Evolutionary conservation across 305 asterid genomes (phyloP), one percentile per base, ranked within the genome.

Genomic region (Solanum hybrid): DNA sequence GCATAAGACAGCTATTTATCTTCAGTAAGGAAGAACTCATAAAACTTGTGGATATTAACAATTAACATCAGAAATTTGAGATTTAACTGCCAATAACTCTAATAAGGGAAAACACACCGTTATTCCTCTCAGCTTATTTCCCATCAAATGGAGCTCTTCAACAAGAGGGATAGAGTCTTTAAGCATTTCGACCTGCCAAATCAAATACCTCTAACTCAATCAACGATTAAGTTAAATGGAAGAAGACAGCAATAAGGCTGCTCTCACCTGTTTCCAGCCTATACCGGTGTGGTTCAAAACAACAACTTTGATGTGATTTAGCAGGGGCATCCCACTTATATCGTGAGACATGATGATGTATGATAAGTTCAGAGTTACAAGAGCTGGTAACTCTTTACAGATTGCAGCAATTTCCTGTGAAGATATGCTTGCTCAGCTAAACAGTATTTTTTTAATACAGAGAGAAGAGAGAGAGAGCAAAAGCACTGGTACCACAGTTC

Each of bases 131-230:
- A 96, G 60, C 40, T 94, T 91, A 91, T 97, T 97, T 91, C 98
- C 99, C 93, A 93, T 93, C 90, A 96, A 95, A 95, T 97, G 99
- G 92, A 97, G 93, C 95, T 97, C 99, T 92, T 96, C 97, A 78
- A 95, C 40, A 66, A 89, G 86, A 32, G 96, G 97, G 87, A 95
- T 91, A 73, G 96, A 93, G 89, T 92, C 94, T 91, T 95, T 96
- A 85, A 97, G 98, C 89, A 90, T 90, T 90, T 96, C 99, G 88
- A 97, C 94, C 99, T 97, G 94, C 90, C 88, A 92, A 88, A 89
- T 69, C 84, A 72, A 85, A 87, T n/a, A 22, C 42, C 87, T 84
- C 88, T 87, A 85, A 60, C 64, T 37, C 35, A 89, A 91, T 77
- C 90, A 45, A 32, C 79, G 32, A 56, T 72, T 76, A 81, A 89